Percentiles rank a stretch among this genome's conserved stretches.
These are phyloP conservation scores for Exophiala oligosperma DNA, from an alignment of 2,329 filamentous ascomycete genomes.

Conservation along the genomic window DNA sequence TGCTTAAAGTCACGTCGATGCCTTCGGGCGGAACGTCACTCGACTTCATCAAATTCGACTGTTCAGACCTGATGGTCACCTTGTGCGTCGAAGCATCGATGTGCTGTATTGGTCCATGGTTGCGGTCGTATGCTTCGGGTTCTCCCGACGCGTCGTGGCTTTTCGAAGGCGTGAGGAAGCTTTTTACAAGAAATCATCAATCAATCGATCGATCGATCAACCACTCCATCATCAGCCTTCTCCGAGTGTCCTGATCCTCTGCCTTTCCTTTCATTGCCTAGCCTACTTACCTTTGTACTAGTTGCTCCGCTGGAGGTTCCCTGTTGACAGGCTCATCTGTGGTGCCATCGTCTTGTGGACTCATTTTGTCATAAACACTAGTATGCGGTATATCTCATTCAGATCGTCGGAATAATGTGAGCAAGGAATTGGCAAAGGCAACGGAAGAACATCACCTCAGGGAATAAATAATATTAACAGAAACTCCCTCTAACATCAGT, in stretches of 20 bases:
- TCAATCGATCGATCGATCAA: no score
- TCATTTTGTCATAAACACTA: constrained; percentile 2
- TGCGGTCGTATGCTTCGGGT: constrained; percentile 52
- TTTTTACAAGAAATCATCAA: neutral
- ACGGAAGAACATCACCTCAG: neutral
- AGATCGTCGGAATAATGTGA: neutral
- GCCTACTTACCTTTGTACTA: constrained; percentile 16
- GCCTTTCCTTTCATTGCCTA: no score
- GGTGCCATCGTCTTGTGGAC: constrained; percentile 17
- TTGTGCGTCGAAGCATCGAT: constrained; percentile 33
- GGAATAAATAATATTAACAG: no score
- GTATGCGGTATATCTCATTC: neutral
- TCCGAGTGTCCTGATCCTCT: no score
- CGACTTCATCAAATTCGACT: neutral
- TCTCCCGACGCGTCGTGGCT: neutral
- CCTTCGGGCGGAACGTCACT: constrained; percentile 37
- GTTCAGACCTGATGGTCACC: constrained; percentile 39
- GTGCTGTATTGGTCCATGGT: constrained; percentile 56
- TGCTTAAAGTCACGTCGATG: constrained; percentile 42
- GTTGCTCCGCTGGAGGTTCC: constrained; percentile 31
- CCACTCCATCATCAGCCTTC: no score
- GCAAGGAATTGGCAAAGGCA: neutral
- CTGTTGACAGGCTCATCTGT: constrained; percentile 33
- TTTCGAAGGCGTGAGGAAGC: neutral
- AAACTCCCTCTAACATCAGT: neutral